A percentile compares a stretch with the other conserved stretches of the same genome.
Evolutionary conservation across 2,329 filamentous ascomycete genomes (phyloP).

Genomic region (Venturia oleaginea): DNA sequence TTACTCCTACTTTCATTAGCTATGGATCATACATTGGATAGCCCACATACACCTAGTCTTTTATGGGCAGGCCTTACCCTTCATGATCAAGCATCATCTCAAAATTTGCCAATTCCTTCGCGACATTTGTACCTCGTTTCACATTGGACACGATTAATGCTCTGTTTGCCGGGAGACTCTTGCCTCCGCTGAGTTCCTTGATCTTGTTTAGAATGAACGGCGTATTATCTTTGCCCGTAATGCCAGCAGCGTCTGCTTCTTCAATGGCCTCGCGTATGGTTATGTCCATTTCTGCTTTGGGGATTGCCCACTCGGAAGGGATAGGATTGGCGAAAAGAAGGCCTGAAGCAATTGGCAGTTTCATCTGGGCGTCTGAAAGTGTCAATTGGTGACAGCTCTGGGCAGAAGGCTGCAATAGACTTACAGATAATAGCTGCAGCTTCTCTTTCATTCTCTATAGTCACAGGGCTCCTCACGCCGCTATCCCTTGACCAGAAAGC

Average conservation of each 20-base stretch:
- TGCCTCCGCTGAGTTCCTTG: slow-evolving; percentile 64
- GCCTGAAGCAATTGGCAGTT: slow-evolving; percentile 64
- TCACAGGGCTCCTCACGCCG: slow-evolving; percentile 66
- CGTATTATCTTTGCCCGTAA: slow-evolving; percentile 68
- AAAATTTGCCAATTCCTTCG: slow-evolving; percentile 44
- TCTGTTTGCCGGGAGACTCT: slow-evolving; percentile 65
- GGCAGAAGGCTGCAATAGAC: slow-evolving; percentile 20
- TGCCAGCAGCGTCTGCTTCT: slow-evolving; percentile 30
- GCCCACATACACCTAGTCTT: background rate
- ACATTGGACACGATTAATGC: slow-evolving; percentile 61
- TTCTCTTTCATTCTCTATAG: slow-evolving; percentile 65
- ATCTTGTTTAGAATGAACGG: slow-evolving; percentile 75
- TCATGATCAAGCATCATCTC: slow-evolving; percentile 28
- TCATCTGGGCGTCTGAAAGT: slow-evolving; percentile 57
- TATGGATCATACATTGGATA: background rate
- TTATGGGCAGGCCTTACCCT: slow-evolving; percentile 20
- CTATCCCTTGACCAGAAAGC: slow-evolving; percentile 90
- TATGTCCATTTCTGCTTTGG: slow-evolving; percentile 41
- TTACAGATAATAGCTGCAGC: slow-evolving; percentile 78
- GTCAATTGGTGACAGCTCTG: background rate
- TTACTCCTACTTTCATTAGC: background rate
- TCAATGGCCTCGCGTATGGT: slow-evolving; percentile 32
- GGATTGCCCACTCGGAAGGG: slow-evolving; percentile 59
- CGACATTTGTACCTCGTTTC: slow-evolving; percentile 53
- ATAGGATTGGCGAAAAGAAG: slow-evolving; percentile 86